A percentile compares a stretch with the other conserved stretches of the same genome.
These are phyloP conservation scores for Xylaria palmicola DNA, from an alignment of 495 filamentous ascomycete genomes.

Conservation along the genomic window DNA sequence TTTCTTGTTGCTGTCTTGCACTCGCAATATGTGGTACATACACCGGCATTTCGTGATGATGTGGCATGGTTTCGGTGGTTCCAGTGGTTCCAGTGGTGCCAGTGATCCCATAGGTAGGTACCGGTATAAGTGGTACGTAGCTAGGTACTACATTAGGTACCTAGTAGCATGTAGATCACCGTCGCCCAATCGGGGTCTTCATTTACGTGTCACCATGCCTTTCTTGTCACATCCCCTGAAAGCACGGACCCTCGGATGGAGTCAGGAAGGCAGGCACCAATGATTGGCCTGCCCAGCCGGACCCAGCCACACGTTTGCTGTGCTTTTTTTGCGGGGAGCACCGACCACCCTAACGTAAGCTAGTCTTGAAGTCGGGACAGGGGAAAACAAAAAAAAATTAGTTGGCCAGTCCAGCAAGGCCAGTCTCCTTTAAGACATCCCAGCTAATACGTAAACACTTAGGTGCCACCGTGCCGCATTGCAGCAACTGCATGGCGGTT, in stretches of 20 bases:
- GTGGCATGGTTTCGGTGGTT: slow-evolving; percentile 1
- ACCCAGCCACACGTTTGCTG: not conserved
- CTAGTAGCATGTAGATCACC: not conserved
- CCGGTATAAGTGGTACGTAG: not conserved
- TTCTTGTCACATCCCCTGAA: slow-evolving; percentile 5
- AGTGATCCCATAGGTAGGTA: not conserved
- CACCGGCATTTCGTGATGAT: not conserved
- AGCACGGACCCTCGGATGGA: slow-evolving; percentile 2
- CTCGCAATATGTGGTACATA: not conserved
- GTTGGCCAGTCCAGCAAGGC: not conserved
- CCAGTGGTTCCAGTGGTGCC: not conserved
- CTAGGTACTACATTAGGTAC: too few species aligned
- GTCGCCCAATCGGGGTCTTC: not conserved
- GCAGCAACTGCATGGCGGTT: slow-evolving; percentile 1
- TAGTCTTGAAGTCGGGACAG: not conserved
- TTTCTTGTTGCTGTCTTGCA: not conserved
- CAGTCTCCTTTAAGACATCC: slow-evolving; percentile 5
- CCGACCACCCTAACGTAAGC: not conserved
- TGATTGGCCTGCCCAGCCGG: too few species aligned
- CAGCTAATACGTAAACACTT: too few species aligned
- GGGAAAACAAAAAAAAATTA: slow-evolving; percentile 3
- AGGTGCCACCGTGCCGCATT: not conserved
- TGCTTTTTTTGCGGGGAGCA: not conserved
- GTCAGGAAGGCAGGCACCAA: too few species aligned
- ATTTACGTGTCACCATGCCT: not conserved